These are phyloP conservation scores for Cyclaneusma minus DNA, from an alignment of 2,329 filamentous ascomycete species.

Conservation along the genomic window DNA sequence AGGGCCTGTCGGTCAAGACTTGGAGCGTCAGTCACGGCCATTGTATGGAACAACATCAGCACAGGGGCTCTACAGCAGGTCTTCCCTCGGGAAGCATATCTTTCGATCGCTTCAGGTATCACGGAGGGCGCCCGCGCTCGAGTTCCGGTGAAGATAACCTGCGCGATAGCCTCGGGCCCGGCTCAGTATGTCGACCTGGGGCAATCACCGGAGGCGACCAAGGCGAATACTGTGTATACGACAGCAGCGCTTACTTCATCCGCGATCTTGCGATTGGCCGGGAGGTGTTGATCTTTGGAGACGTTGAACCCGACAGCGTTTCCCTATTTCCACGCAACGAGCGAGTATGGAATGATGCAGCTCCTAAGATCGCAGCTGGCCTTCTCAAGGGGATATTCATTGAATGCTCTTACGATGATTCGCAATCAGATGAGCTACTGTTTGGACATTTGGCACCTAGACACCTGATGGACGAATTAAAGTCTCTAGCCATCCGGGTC, in stretches of 20 bases:
- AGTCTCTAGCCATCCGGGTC: constrained; percentile 55
- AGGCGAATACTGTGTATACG: constrained; percentile 52
- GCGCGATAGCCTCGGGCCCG: neutral
- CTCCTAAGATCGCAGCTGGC: constrained; percentile 63
- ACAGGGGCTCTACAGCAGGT: constrained; percentile 35
- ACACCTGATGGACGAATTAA: constrained; percentile 68
- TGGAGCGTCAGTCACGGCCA: constrained; percentile 82
- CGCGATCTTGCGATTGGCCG: constrained; percentile 52
- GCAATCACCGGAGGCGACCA: constrained; percentile 1
- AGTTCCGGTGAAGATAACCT: neutral
- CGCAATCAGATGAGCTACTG: constrained; percentile 58
- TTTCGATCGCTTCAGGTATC: neutral
- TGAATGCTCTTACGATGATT: constrained; percentile 86
- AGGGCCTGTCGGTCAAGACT: constrained; percentile 77
- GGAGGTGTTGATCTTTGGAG: constrained; percentile 87
- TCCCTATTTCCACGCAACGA: constrained; percentile 68
- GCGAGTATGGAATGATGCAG: constrained; percentile 78
- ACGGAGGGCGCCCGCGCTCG: neutral
- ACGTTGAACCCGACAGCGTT: constrained; percentile 83
- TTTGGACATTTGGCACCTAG: constrained; percentile 82
- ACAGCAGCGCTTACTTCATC: constrained; percentile 90
- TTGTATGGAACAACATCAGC: constrained; percentile 60
- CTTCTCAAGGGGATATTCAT: constrained; percentile 74
- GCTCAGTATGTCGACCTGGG: constrained; percentile 1
- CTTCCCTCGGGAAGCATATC: constrained; percentile 1